Base-by-base conservation (phyloP, 805 yeast genomes). In the Starmerella vitae region DNA sequence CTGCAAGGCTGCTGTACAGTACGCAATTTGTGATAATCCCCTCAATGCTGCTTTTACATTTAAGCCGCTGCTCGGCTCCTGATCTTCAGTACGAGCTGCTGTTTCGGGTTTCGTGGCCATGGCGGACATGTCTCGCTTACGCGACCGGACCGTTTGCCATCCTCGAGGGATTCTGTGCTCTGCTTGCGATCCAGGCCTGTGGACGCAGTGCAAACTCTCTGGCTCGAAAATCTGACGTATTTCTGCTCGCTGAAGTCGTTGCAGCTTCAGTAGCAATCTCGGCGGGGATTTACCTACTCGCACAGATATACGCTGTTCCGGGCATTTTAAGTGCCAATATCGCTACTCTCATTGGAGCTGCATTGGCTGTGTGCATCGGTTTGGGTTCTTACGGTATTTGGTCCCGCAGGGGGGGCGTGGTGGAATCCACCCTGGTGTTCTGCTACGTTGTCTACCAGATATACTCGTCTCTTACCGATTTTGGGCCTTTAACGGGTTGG, bases 391-490 rank as follows among this genome's bases (percentile, higher is more conserved):
- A 71, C 58, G 98, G 96, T 2, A 83, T 91, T 25, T 70, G 80
- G 17, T 74, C 88, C 2, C 78, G 78, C 5, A 72, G 71, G 44
- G 96, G 96, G 3, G 77, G 88, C n/a, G 76, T 88, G n/a, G 70
- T 86, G 37, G 98, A 91, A 60, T 72, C 85, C 24, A 79, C 94
- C 10, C 62, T 88, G 42, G 67, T 91, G 52, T 76, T 85, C 55
- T 88, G 93, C 7, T 91, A 91, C 59, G 77, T 88, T 45, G 94
- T 91, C 21, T 80, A 93, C 55, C 84, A 94, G 52, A 74, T 86
- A 45, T 91, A 91, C 58, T 93, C 86, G 55, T 75, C 94, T 3
- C 84, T 88, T 52, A 95, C 97, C 1, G 85, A 81, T 50, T 68
- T 88, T 46, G 22, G 33, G 6, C n/a, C 10, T n/a, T 6, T 6